These are phyloP conservation scores for Halenospora varia DNA, from an alignment of 495 filamentous ascomycete genomes.

Conservation along the genomic window DNA sequence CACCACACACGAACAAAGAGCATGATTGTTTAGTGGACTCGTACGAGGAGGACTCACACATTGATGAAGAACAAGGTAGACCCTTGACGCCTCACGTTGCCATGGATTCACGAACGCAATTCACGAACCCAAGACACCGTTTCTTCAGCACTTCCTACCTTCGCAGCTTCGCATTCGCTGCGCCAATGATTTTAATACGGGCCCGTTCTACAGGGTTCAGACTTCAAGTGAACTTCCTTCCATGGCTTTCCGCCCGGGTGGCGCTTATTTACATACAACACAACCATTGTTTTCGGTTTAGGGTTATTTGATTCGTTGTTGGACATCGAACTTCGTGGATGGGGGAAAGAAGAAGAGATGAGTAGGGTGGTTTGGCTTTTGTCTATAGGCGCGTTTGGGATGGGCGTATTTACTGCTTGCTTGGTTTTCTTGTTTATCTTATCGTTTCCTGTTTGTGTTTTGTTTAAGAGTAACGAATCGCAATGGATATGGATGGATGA, in stretches of 20 bases:
- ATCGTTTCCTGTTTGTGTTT: neutral
- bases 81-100: neutral
- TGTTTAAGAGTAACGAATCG: neutral
- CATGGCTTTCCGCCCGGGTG: neutral
- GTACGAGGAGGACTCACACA: neutral
- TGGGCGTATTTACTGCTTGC: neutral
- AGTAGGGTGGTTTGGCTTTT: neutral
- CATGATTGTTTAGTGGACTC: constrained; percentile 36
- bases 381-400: neutral
- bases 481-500: neutral
- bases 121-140: neutral
- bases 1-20: constrained; percentile 52
- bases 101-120: neutral
- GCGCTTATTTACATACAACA: neutral
- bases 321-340: neutral
- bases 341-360: neutral
- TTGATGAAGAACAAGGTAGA: neutral
- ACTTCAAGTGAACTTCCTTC: neutral
- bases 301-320: neutral
- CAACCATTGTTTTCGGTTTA: neutral
- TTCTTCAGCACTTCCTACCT: neutral
- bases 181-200: neutral
- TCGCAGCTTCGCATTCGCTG: neutral
- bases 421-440: neutral
- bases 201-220: neutral